Percentiles rank a stretch among this genome's conserved stretches.
phyloP scores from a whole-genome alignment of 164 flowering plant genomes.

The Stephania yunnanensis region DNA sequence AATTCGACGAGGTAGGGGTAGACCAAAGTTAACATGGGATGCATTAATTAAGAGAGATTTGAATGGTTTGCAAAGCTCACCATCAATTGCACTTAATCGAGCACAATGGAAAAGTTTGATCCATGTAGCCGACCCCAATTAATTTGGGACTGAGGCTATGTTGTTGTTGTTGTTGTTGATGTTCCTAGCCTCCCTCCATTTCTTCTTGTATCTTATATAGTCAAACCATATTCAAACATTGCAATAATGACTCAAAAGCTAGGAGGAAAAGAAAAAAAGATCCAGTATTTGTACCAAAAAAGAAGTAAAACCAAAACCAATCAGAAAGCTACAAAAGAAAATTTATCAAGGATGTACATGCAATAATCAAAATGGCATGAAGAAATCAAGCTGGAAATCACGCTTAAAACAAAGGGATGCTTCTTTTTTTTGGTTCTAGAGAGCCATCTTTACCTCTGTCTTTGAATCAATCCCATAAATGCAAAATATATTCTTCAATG shows the following conservation, averaged over 20 bases:
- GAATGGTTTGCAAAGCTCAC: no score
- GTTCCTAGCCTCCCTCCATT: background rate
- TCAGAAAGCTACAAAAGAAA: background rate
- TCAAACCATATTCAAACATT: background rate
- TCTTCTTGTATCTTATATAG: background rate
- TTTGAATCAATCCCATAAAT: conserved; percentile 81
- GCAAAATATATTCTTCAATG: conserved; percentile 90
- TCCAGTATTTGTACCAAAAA: background rate
- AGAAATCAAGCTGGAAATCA: background rate
- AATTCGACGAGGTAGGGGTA: no score
- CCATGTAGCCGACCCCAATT: no score
- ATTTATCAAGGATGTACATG: background rate
- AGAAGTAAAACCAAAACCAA: background rate
- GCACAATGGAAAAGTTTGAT: no score
- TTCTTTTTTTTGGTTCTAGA: background rate
- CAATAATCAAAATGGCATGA: background rate
- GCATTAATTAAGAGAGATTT: no score
- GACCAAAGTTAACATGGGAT: no score
- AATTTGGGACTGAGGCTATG: no score
- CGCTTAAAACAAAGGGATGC: background rate
- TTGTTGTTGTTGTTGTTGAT: no score
- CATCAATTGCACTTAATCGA: no score
- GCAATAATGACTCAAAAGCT: background rate
- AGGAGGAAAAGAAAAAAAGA: background rate
- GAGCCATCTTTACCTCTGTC: conserved; percentile 65